A percentile compares a stretch with the other conserved stretches of the same genome.
phyloP scores from a whole-genome alignment of 1,284 basidiomycete genomes.

The Tilletia caries region DNA sequence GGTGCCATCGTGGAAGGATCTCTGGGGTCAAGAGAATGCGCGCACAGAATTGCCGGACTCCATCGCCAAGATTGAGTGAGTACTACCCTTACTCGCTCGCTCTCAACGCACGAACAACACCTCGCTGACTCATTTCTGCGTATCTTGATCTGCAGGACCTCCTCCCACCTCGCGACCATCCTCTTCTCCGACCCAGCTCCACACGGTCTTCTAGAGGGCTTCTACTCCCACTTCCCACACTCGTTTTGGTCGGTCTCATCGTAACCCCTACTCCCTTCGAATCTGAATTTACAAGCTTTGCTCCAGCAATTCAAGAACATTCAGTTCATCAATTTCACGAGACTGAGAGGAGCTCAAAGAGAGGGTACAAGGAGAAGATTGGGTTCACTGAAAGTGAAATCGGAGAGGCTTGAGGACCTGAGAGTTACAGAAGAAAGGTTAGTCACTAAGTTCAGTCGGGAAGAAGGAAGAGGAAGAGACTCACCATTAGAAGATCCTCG shows the following conservation, averaged over 20 bases:
- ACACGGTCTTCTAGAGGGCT: conserved; percentile 63
- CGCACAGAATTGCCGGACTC: conserved; percentile 28
- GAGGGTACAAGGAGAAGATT: too few relatives aligned
- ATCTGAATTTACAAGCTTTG: too few relatives aligned
- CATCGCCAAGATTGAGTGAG: conserved; percentile 17
- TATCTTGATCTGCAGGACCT: conserved; percentile 14
- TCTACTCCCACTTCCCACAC: conserved; percentile 58
- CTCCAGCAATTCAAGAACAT: too few relatives aligned
- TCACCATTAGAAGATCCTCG: too few relatives aligned
- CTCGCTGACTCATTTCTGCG: background rate
- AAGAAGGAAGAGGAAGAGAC: too few relatives aligned
- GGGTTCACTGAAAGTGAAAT: too few relatives aligned
- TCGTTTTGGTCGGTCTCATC: conserved; percentile 67
- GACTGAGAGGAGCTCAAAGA: too few relatives aligned
- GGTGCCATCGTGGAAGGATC: conserved; percentile 29
- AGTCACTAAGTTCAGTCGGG: too few relatives aligned
- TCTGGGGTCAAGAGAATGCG: conserved; percentile 46
- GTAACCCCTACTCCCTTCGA: conserved; percentile 68
- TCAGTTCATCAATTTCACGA: too few relatives aligned
- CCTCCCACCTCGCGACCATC: conserved; percentile 57
- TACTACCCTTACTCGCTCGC: background rate
- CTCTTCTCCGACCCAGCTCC: conserved; percentile 65
- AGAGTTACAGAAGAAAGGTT: too few relatives aligned
- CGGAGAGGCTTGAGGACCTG: too few relatives aligned
- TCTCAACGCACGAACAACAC: background rate